Conservation (phyloP, 2,329 filamentous ascomycete genomes). For the Colletotrichum lindemuthianum region DNA sequence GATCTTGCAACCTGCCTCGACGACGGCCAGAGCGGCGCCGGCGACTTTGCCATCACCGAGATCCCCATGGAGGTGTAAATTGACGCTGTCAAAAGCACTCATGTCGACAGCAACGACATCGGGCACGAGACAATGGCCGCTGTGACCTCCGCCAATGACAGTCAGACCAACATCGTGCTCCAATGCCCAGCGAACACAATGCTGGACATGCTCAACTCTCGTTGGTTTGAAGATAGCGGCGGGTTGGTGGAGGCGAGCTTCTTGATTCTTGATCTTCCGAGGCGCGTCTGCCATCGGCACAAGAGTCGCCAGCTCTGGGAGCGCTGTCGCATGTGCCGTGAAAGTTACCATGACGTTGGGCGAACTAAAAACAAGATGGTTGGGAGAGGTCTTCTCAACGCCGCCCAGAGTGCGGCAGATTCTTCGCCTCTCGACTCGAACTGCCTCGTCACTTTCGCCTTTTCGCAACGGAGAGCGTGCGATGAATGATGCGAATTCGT, state of each 20-base stretch:
- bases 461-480: constrained; percentile 54
- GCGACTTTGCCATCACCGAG: constrained; percentile 33
- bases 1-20: constrained; percentile 64
- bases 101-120: constrained; percentile 68
- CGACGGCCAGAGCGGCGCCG: constrained; percentile 54
- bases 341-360: constrained; percentile 64
- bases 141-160: constrained; percentile 68
- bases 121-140: constrained; percentile 65
- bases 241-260: constrained; percentile 57
- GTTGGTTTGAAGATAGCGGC: constrained; percentile 58
- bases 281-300: constrained; percentile 48
- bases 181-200: constrained; percentile 66
- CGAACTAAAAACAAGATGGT: constrained; percentile 57
- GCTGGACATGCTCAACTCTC: constrained; percentile 58
- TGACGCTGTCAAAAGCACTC: constrained; percentile 61
- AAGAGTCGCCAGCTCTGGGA: constrained; percentile 53
- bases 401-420: constrained; percentile 60
- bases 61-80: constrained; percentile 48
- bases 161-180: constrained; percentile 56
- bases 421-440: constrained; percentile 57
- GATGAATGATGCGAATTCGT: constrained; percentile 64
- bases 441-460: constrained; percentile 41
- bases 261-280: constrained; percentile 58
- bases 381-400: constrained; percentile 46
- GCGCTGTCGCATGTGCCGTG: constrained; percentile 52